Conservation (phyloP, 345 rosid species). For the Heritiera fomes region DNA sequence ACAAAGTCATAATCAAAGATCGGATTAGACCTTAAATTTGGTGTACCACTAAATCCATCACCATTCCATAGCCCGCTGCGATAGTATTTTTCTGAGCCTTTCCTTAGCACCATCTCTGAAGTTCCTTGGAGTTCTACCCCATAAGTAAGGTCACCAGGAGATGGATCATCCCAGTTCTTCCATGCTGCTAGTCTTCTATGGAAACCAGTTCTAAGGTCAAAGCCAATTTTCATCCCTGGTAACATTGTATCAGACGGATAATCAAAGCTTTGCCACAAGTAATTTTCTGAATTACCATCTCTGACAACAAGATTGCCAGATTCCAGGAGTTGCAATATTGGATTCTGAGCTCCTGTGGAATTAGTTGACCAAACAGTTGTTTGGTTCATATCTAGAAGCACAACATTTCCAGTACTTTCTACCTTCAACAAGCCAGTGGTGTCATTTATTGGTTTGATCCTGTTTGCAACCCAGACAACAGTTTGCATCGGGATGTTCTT, state of each 20-base stretch:
- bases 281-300: slow-evolving; percentile 9
- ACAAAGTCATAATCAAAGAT: slow-evolving; percentile 32
- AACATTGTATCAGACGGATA: slow-evolving; percentile 44
- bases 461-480: too few species aligned
- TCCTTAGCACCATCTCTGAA: slow-evolving; percentile 17
- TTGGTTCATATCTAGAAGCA: slow-evolving; percentile 11
- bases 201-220: slow-evolving; percentile 7
- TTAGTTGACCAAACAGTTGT: slow-evolving; percentile 37
- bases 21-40: background rate
- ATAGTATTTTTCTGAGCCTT: slow-evolving; percentile 9
- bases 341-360: slow-evolving; percentile 17
- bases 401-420: slow-evolving; percentile 15
- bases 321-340: slow-evolving; percentile 42
- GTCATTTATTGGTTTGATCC: background rate
- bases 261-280: slow-evolving; percentile 61
- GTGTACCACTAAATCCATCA: slow-evolving; percentile 35
- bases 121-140: background rate
- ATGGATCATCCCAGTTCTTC: slow-evolving; percentile 23
- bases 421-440: slow-evolving; percentile 33
- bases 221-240: slow-evolving; percentile 50
- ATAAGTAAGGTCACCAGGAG: slow-evolving; percentile 14
- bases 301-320: slow-evolving; percentile 43
- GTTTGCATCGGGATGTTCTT: too few species aligned
- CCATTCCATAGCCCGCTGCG: slow-evolving; percentile 59
- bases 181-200: slow-evolving; percentile 1